Base-by-base conservation (phyloP, 176 grass and related monocot genomes). In the Pontederia paniculata region DNA sequence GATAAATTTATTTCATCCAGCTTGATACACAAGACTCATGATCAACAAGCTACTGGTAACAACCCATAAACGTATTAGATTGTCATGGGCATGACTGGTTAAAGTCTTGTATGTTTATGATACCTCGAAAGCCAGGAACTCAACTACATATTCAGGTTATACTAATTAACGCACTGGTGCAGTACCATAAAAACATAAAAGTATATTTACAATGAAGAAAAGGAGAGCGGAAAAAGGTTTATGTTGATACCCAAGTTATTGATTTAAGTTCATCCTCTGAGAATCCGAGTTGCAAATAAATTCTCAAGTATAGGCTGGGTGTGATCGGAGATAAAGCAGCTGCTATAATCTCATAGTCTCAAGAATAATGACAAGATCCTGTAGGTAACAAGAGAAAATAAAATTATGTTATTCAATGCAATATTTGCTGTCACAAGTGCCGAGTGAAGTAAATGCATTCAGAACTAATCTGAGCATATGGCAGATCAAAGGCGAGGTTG, bases 311-410 rank as follows among this genome's bases (percentile, higher is more conserved):
- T 59, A 97, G 71, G 81, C 91, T 90, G 56, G 91, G 91, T 57
- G 82, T 60, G 41, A 97, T 67, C 18, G 91, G 91, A 81, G 76
- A 84, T 62, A 97, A 16, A 10, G 82, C 74, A 62, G 89, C 79
- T 17, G 86, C 86, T 75, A 90, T 87, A 74, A 97, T 71, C 91
- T 97, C 83, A 90, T 73, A 51, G 83, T 53, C 68, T 97, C 91
- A 64, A 96, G 63, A 78, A 97, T 89, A 70, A 87, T 73, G 14
- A 90, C 86, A 76, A 97, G 91, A 72, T 97, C 91, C 91, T 97
- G 77, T 21, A 75, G 21, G 73, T 42, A 71, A 68, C 17, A 51
- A 37, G 20, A 80, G 10, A 37, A 37, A 37, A 37, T 2, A 37
- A 37, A 37, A 37, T 37, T 6, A 37, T 1, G 28, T 37, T 37